Percentiles rank a stretch among this genome's conserved stretches.
Evolutionary conservation across 2,329 filamentous ascomycete species (phyloP).

Genomic region (Alternaria sp.): DNA sequence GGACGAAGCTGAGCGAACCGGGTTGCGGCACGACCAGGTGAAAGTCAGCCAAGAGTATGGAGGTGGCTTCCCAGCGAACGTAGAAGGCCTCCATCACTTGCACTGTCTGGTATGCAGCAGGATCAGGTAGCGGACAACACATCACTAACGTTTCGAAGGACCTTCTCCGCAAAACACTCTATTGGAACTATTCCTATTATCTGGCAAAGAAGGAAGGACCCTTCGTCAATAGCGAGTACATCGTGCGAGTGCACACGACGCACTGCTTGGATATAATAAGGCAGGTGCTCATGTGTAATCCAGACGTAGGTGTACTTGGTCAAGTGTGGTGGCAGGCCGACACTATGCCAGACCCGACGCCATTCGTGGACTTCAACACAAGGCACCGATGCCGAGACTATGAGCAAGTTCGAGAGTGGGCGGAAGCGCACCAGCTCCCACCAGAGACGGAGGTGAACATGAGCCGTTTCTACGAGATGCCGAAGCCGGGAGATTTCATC

Average conservation of each 20-base stretch:
- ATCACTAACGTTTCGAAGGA: conserved; percentile 52
- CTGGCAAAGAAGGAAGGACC: conserved; percentile 56
- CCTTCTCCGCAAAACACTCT: conserved; percentile 63
- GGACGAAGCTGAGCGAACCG: conserved; percentile 57
- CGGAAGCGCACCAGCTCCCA: conserved; percentile 59
- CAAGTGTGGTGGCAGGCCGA: conserved; percentile 64
- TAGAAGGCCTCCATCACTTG: conserved; percentile 63
- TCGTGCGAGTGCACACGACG: conserved; percentile 62
- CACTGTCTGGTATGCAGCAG: conserved; percentile 60
- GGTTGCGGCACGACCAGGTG: conserved; percentile 62
- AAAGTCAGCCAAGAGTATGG: conserved; percentile 63
- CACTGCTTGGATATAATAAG: conserved; percentile 68
- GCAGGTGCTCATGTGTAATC: conserved; percentile 68
- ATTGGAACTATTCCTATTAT: conserved; percentile 68
- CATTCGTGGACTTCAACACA: conserved; percentile 69
- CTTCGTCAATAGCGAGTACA: conserved; percentile 62
- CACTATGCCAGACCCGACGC: conserved; percentile 51
- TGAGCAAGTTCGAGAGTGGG: conserved; percentile 61
- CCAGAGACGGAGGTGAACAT: conserved; percentile 48
- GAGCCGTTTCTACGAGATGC: conserved; percentile 52
- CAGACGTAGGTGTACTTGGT: conserved; percentile 65
- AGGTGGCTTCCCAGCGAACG: conserved; percentile 64
- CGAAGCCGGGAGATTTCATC: conserved; percentile 41
- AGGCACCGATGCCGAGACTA: conserved; percentile 65
- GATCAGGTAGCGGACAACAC: not conserved